Conservation (phyloP, 2,329 filamentous ascomycete genomes). For the Falciphora oryzae region DNA sequence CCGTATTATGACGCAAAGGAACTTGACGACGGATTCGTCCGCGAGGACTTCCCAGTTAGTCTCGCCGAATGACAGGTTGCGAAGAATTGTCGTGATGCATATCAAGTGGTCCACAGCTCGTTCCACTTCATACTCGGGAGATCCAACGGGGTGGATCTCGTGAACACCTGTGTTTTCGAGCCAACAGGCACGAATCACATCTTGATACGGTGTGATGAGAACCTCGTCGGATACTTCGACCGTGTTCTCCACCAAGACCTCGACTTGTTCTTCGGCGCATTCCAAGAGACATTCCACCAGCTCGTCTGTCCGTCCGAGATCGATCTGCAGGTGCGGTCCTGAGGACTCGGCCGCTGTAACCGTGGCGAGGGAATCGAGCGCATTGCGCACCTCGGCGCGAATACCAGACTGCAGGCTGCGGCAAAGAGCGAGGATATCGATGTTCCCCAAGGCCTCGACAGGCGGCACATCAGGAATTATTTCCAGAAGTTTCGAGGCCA, state of each 20-base stretch:
- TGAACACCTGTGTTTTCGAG: conserved; percentile 67
- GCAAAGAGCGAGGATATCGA: conserved; percentile 85
- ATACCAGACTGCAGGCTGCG: conserved; percentile 88
- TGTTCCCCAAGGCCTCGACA: conserved; percentile 72
- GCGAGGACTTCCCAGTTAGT: conserved; percentile 68
- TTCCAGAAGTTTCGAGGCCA: neutral
- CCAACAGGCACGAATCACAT: conserved; percentile 73
- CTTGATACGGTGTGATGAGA: conserved; percentile 78
- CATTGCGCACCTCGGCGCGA: conserved; percentile 80
- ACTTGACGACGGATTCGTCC: conserved; percentile 71
- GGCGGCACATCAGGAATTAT: conserved; percentile 61
- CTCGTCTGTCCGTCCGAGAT: conserved; percentile 75
- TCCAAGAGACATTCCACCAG: conserved; percentile 83
- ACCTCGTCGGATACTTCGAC: conserved; percentile 84
- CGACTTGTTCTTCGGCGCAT: conserved; percentile 83
- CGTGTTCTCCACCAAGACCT: conserved; percentile 76
- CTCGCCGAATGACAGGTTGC: conserved; percentile 84
- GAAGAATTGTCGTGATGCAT: conserved; percentile 84
- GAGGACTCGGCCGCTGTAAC: conserved; percentile 54
- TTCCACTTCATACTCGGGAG: conserved; percentile 73
- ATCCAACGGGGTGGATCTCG: conserved; percentile 69
- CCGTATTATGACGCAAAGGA: conserved; percentile 76
- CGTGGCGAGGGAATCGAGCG: conserved; percentile 74
- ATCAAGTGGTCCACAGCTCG: conserved; percentile 81
- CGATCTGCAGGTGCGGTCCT: conserved; percentile 54